These are phyloP conservation scores for Vigna trinervia DNA, from an alignment of 306 rosid species.

Conservation along the genomic window DNA sequence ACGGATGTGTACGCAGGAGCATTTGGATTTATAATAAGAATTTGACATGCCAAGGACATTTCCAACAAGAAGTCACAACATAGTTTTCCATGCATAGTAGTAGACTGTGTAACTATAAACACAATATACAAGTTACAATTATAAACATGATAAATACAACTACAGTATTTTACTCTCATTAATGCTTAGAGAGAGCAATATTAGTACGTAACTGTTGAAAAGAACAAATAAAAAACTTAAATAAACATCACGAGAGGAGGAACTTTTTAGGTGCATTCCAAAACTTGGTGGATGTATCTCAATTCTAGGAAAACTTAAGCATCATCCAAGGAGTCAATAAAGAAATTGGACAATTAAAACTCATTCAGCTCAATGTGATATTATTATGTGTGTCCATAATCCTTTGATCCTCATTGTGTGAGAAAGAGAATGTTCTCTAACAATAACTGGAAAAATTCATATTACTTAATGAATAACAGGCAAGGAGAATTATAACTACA, in stretches of 20 bases:
- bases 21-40: background rate
- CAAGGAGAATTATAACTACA: background rate
- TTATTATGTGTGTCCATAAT: background rate
- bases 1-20: background rate
- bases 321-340: too few relatives aligned
- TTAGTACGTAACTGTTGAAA: background rate
- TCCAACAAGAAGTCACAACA: slow-evolving; percentile 22
- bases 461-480: background rate
- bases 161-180: background rate
- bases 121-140: background rate
- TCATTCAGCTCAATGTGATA: too few relatives aligned
- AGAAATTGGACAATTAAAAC: too few relatives aligned
- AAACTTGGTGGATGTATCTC: too few relatives aligned
- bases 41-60: background rate
- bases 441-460: background rate
- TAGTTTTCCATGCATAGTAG: background rate
- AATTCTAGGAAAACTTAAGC: too few relatives aligned
- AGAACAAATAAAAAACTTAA: too few relatives aligned
- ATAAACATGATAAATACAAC: background rate
- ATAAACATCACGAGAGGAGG: too few relatives aligned
- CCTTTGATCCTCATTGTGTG: background rate
- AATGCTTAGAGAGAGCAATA: background rate
- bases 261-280: too few relatives aligned
- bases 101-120: too few relatives aligned
- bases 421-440: background rate